These are phyloP conservation scores for Omphalotus olearius DNA, from an alignment of 1,284 basidiomycete genomes.

Conservation along the genomic window DNA sequence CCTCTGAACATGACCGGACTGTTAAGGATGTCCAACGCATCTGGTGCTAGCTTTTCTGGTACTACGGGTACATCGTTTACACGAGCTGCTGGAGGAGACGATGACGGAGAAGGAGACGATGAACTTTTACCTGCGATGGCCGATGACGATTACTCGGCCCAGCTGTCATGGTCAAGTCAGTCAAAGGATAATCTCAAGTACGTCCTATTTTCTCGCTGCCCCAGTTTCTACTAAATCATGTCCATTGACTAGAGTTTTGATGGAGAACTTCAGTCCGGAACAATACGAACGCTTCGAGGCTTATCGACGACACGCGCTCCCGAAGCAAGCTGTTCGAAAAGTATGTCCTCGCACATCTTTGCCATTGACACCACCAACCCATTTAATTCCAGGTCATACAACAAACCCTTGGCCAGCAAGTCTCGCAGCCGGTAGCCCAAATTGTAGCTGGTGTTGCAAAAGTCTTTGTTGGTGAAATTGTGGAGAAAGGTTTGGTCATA, in stretches of 20 bases:
- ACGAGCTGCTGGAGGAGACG: conserved; percentile 27
- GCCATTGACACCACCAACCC: neutral
- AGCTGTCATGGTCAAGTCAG: conserved; percentile 75
- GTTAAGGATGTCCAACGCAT: conserved; percentile 1
- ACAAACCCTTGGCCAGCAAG: conserved; percentile 77
- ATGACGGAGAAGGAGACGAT: conserved; percentile 66
- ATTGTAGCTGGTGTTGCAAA: conserved; percentile 87
- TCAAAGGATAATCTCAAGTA: conserved; percentile 82
- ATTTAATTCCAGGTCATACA: conserved; percentile 69
- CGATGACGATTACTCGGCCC: conserved; percentile 80
- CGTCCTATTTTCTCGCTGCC: conserved; percentile 15
- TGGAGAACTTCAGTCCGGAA: conserved; percentile 80
- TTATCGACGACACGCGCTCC: conserved; percentile 78
- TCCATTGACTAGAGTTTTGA: conserved; percentile 56
- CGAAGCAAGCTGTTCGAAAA: conserved; percentile 80
- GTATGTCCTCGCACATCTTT: conserved; percentile 28
- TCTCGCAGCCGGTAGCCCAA: conserved; percentile 82
- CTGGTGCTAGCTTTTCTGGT: neutral
- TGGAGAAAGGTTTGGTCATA: conserved; percentile 68
- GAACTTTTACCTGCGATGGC: conserved; percentile 78
- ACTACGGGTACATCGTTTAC: neutral
- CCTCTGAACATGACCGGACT: conserved; percentile 1
- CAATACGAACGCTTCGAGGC: conserved; percentile 90
- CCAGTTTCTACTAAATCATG: conserved; percentile 3
- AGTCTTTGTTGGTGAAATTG: conserved; percentile 90